Conservation (phyloP, 31 red algal genomes). For the Asparagopsis taxiformis region DNA sequence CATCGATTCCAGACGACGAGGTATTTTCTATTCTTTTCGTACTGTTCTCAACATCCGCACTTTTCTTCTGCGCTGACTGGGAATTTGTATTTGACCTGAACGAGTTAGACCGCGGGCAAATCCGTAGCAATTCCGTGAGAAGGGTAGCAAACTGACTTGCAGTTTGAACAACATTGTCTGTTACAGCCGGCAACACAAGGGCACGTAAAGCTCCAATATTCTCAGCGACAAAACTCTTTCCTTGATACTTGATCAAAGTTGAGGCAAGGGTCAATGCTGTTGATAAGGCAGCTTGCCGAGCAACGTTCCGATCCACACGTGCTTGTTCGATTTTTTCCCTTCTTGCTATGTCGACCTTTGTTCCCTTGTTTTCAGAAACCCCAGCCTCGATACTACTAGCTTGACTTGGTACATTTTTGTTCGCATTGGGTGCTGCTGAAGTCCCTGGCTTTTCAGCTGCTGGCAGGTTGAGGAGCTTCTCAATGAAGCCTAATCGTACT, state of each 20-base stretch:
- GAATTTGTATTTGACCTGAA: neutral
- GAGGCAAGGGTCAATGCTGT: slow-evolving; percentile 47
- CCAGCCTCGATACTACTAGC: neutral
- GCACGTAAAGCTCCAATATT: slow-evolving; percentile 54
- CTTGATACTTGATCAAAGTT: slow-evolving; percentile 54
- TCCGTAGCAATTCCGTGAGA: slow-evolving; percentile 37
- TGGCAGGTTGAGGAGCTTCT: slow-evolving; percentile 28
- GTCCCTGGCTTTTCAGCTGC: slow-evolving; percentile 8
- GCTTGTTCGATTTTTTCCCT: slow-evolving; percentile 31
- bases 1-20: neutral
- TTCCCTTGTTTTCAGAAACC: slow-evolving; percentile 3
- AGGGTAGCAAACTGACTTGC: slow-evolving; percentile 60
- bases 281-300: slow-evolving; percentile 41
- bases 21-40: neutral
- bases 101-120: slow-evolving; percentile 4
- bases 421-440: neutral
- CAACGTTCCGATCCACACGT: slow-evolving; percentile 32
- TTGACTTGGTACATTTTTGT: neutral
- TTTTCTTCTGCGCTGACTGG: neutral
- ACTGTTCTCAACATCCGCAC: neutral
- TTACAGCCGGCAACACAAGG: slow-evolving; percentile 58
- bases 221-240: slow-evolving; percentile 32
- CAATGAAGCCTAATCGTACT: slow-evolving; percentile 62
- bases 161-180: slow-evolving; percentile 19
- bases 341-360: neutral